Conservation (phyloP, 352 stramenopile genomes). For the Pythium volutum region DNA sequence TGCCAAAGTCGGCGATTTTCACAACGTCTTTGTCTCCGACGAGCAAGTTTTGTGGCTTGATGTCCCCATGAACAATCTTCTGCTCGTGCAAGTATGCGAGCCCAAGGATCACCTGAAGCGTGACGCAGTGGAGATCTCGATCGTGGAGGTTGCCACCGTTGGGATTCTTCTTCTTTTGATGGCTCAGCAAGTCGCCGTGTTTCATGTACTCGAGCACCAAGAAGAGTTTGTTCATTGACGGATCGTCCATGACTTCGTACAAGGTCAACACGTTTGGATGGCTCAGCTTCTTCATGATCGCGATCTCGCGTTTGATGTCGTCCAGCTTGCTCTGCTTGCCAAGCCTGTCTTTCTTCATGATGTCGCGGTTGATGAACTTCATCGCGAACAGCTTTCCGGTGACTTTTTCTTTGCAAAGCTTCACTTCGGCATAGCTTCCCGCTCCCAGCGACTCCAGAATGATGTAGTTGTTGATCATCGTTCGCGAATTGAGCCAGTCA, state of each 20-base stretch:
- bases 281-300: conserved; percentile 96
- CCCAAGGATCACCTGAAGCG: conserved; percentile 69
- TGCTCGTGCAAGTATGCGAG: conserved; percentile 89
- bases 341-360: conserved; percentile 85
- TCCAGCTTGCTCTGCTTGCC: conserved; percentile 78
- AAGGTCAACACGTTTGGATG: conserved; percentile 94
- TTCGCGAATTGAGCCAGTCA: conserved; percentile 81
- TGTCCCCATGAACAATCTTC: conserved; percentile 85
- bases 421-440: conserved; percentile 90
- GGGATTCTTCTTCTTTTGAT: conserved; percentile 69
- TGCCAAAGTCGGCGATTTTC: conserved; percentile 92
- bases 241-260: conserved; percentile 96
- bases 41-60: conserved; percentile 89
- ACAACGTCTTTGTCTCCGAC: conserved; percentile 84
- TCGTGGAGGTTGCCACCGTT: conserved; percentile 50
- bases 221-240: conserved; percentile 93
- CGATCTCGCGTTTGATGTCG: conserved; percentile 93
- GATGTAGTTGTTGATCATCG: conserved; percentile 95
- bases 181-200: conserved; percentile 64
- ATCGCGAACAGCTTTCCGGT: conserved; percentile 76
- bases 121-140: conserved; percentile 67
- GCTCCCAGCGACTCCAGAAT: conserved; percentile 83
- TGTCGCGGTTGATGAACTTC: conserved; percentile 87
- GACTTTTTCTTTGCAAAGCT: conserved; percentile 83
- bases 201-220: conserved; percentile 98